Conservation (phyloP, 192 early-diverging fungal species). For the Coemansia reversa region DNA sequence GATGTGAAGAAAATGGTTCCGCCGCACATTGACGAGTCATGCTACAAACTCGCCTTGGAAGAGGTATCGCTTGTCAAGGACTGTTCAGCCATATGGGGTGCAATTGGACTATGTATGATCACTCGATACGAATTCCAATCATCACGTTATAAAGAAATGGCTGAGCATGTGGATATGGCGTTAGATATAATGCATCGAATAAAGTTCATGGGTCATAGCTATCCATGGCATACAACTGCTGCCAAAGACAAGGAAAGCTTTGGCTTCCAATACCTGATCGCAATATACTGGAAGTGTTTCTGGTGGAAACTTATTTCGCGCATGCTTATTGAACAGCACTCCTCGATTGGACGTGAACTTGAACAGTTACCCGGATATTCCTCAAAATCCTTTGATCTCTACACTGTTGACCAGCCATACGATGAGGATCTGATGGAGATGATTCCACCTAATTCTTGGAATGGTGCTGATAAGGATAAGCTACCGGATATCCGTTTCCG, state of each 20-base stretch:
- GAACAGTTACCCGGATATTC: slow-evolving; percentile 41
- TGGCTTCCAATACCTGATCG: slow-evolving; percentile 46
- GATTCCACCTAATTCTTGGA: slow-evolving; percentile 38
- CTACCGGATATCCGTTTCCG: slow-evolving; percentile 25
- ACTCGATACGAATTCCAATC: slow-evolving; percentile 51
- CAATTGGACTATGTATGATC: slow-evolving; percentile 43
- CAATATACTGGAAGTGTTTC: slow-evolving; percentile 50
- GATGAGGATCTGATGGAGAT: slow-evolving; percentile 44
- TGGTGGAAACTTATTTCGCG: slow-evolving; percentile 41
- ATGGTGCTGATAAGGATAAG: slow-evolving; percentile 3
- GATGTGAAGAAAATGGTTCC: slow-evolving; percentile 37
- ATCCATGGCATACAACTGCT: slow-evolving; percentile 30
- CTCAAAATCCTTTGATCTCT: slow-evolving; percentile 47
- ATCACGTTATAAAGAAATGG: slow-evolving; percentile 43
- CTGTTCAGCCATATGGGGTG: slow-evolving; percentile 36
- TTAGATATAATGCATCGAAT: slow-evolving; percentile 37
- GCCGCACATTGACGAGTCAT: slow-evolving; percentile 40
- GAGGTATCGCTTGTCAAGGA: slow-evolving; percentile 28
- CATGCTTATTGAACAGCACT: slow-evolving; percentile 28
- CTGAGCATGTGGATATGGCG: slow-evolving; percentile 33
- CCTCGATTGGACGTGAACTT: slow-evolving; percentile 10
- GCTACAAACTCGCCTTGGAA: slow-evolving; percentile 37
- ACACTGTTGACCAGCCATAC: slow-evolving; percentile 24
- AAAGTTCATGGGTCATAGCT: slow-evolving; percentile 20
- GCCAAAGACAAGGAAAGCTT: slow-evolving; percentile 33